Conservation (phyloP, 441 rosid genomes). For the Kokia cookei region DNA sequence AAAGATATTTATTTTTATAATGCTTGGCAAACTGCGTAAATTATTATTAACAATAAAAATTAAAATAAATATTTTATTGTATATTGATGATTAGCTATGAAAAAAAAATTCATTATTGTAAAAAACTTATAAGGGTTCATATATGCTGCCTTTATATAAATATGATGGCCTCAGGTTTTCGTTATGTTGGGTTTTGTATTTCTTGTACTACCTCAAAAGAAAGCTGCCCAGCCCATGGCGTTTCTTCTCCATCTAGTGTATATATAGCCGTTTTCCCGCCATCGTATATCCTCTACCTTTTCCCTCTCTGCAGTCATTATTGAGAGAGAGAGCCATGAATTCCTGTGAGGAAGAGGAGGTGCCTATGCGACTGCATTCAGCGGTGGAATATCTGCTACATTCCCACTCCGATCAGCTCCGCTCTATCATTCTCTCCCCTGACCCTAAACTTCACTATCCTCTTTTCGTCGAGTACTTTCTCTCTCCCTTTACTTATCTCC, state of each 20-base stretch:
- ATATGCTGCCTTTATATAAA: no score
- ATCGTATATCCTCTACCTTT: neutral
- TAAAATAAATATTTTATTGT: no score
- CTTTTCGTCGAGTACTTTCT: slow-evolving; percentile 53
- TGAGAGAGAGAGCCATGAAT: neutral
- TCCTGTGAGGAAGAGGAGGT: slow-evolving; percentile 26
- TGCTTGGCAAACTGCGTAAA: no score
- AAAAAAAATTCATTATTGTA: no score
- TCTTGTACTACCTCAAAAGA: neutral
- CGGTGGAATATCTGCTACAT: slow-evolving; percentile 56
- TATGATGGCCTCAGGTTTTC: no score
- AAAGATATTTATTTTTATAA: no score
- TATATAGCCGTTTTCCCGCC: slow-evolving; percentile 1
- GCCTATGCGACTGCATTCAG: slow-evolving; percentile 23
- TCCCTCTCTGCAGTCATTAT: neutral
- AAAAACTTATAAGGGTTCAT: no score
- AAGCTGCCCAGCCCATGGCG: neutral
- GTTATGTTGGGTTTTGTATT: neutral
- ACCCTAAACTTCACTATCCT: slow-evolving; percentile 77
- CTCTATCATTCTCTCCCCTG: slow-evolving; percentile 54
- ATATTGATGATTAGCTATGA: no score
- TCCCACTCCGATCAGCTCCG: slow-evolving; percentile 56
- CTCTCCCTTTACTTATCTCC: neutral
- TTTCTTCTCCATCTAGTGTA: neutral
- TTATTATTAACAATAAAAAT: no score